These are phyloP conservation scores for Fragaria vesca DNA, from an alignment of 306 rosid species.

Conservation along the genomic window DNA sequence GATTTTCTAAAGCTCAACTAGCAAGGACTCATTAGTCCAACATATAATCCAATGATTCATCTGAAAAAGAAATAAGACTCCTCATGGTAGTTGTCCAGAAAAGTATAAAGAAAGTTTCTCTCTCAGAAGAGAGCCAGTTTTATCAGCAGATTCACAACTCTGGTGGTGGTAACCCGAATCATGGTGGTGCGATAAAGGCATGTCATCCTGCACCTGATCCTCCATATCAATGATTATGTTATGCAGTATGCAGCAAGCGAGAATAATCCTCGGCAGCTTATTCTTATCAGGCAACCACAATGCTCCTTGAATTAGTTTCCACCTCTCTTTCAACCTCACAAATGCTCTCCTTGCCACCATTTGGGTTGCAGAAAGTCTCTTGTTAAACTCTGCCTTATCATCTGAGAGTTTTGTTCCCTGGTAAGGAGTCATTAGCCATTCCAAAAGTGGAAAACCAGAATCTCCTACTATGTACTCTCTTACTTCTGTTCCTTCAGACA, in stretches of 20 bases:
- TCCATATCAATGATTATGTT: conserved; percentile 77
- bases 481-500: conserved; percentile 45
- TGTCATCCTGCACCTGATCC: conserved; percentile 52
- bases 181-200: conserved; percentile 55
- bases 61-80: not conserved
- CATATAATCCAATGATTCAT: not conserved
- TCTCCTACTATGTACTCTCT: conserved; percentile 75
- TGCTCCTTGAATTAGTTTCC: conserved; percentile 78
- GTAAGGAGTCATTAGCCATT: conserved; percentile 85
- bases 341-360: conserved; percentile 77
- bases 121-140: conserved; percentile 41
- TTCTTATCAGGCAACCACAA: conserved; percentile 91
- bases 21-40: conserved; percentile 12
- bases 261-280: conserved; percentile 72
- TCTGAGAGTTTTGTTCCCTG: conserved; percentile 51
- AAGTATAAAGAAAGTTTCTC: conserved; percentile 62
- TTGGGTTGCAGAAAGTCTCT: conserved; percentile 54
- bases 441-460: conserved; percentile 70
- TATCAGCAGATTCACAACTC: conserved; percentile 52
- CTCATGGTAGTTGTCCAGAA: conserved; percentile 35
- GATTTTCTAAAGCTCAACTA: not conserved
- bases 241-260: conserved; percentile 84
- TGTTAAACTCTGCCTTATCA: conserved; percentile 52
- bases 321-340: conserved; percentile 71
- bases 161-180: conserved; percentile 65